Evolutionary conservation across 352 stramenopile genomes (phyloP).

Genomic region (Hyphochytrium catenoides): DNA sequence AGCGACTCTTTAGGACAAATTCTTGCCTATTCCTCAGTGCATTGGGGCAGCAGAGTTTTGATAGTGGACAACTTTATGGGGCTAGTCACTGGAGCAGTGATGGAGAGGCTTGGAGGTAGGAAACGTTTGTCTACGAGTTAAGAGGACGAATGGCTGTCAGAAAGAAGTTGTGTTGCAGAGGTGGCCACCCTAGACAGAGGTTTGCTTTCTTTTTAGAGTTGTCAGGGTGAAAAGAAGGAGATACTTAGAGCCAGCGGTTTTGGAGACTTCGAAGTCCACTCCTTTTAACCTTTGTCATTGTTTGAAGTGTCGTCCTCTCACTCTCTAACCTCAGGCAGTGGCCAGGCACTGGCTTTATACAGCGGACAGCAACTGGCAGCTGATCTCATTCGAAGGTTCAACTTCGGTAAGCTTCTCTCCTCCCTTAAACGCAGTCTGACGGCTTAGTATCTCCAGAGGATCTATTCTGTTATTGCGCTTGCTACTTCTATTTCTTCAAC

Average conservation of each 20-base stretch:
- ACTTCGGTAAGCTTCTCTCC: constrained; percentile 54
- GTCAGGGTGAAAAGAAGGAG: no score
- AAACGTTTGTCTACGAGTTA: no score
- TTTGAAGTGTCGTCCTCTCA: not conserved
- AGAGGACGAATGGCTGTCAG: no score
- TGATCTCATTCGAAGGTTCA: constrained; percentile 55
- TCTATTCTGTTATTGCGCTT: no score
- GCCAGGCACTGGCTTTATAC: constrained; percentile 35
- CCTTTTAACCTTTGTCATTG: not conserved
- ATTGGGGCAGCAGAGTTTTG: constrained; percentile 31
- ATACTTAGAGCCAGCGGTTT: no score
- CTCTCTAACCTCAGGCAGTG: constrained; percentile 17
- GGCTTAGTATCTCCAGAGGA: no score
- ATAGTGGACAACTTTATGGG: constrained; percentile 78
- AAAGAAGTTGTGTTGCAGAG: no score
- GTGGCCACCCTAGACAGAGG: no score
- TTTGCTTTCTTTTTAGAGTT: no score
- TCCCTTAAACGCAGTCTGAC: no score
- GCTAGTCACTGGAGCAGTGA: constrained; percentile 62
- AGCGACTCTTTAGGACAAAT: constrained; percentile 80
- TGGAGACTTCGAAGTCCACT: no score
- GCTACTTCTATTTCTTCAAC: no score
- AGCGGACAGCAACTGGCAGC: constrained; percentile 38
- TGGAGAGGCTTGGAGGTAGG: constrained; percentile 24
- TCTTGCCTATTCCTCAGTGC: constrained; percentile 62